Evolutionary conservation across 495 filamentous ascomycete genomes (phyloP).

Genomic region (Penicillium alfredii): DNA sequence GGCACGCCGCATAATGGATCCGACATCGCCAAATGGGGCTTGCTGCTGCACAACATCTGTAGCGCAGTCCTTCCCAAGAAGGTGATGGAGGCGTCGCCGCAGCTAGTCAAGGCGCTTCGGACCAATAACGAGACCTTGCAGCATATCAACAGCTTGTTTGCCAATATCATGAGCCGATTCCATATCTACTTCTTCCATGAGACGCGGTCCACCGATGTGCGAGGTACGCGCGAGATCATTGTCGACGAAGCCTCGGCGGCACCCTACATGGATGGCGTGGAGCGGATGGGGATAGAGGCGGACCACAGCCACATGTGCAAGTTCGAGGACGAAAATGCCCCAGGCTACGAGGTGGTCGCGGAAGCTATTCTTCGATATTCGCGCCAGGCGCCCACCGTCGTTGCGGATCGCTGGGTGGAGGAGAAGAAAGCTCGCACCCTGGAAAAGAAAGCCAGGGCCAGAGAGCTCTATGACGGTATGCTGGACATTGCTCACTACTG

Average conservation of each 20-base stretch:
- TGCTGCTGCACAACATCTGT: slow-evolving; percentile 67
- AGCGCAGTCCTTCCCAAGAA: slow-evolving; percentile 62
- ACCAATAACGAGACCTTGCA: slow-evolving; percentile 75
- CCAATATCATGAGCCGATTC: slow-evolving; percentile 66
- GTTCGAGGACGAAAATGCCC: slow-evolving; percentile 64
- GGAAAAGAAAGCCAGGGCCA: slow-evolving; percentile 31
- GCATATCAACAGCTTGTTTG: slow-evolving; percentile 72
- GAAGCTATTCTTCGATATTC: slow-evolving; percentile 68
- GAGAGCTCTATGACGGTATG: slow-evolving; percentile 35
- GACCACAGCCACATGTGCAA: slow-evolving; percentile 88
- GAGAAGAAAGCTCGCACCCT: slow-evolving; percentile 51
- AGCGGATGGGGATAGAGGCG: slow-evolving; percentile 72
- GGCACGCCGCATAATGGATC: slow-evolving; percentile 84
- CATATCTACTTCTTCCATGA: slow-evolving; percentile 71
- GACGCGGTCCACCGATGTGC: slow-evolving; percentile 59
- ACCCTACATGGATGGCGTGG: slow-evolving; percentile 67
- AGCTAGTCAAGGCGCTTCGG: slow-evolving; percentile 66
- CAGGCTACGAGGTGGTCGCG: slow-evolving; percentile 68
- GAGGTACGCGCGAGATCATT: slow-evolving; percentile 54
- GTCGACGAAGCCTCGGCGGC: slow-evolving; percentile 73
- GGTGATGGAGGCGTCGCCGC: slow-evolving; percentile 62
- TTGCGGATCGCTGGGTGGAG: slow-evolving; percentile 57
- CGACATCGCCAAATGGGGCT: slow-evolving; percentile 70
- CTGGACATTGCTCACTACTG: background rate
- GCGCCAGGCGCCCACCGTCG: slow-evolving; percentile 49